Percentiles rank a stretch among this genome's conserved stretches.
phyloP scores from a whole-genome alignment of 352 stramenopile species.

The Phytophthora podocarpi region DNA sequence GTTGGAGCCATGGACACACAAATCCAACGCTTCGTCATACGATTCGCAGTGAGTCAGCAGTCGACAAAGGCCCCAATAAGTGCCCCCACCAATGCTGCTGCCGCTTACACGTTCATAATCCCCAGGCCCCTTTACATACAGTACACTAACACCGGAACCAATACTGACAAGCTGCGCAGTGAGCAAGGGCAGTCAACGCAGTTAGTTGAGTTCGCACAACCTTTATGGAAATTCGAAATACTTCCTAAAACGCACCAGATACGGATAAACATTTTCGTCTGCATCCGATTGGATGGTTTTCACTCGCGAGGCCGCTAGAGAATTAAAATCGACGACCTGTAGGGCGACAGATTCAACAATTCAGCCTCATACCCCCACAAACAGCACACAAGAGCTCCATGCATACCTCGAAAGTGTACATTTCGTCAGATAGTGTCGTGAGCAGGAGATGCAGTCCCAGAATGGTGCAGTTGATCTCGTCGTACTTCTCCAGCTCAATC shows the following conservation, averaged over 20 bases:
- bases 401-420: conserved; percentile 96
- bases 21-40: conserved; percentile 86
- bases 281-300: conserved; percentile 82
- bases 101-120: conserved; percentile 98
- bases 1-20: conserved; percentile 81
- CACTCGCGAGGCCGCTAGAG: conserved; percentile 71
- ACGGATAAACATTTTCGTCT: conserved; percentile 84
- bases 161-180: conserved; percentile 94
- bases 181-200: background rate
- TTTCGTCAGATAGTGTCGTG: conserved; percentile 95
- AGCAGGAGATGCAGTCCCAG: conserved; percentile 97
- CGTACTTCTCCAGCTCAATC: conserved; percentile 85
- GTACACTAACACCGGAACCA: conserved; percentile 97
- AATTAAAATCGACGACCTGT: conserved; percentile 83
- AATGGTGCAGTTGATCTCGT: conserved; percentile 98
- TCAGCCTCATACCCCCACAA: conserved; percentile 7
- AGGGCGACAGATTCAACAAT: background rate
- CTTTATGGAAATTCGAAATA: background rate
- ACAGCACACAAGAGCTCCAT: background rate
- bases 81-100: conserved; percentile 98
- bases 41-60: conserved; percentile 91
- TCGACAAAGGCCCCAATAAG: conserved; percentile 98
- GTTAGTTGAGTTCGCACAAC: background rate
- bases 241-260: conserved; percentile 58
- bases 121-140: conserved; percentile 93